These are phyloP conservation scores for Cyberlindnera nakhonratchasimensis DNA, from an alignment of 805 yeast species.

Conservation along the genomic window DNA sequence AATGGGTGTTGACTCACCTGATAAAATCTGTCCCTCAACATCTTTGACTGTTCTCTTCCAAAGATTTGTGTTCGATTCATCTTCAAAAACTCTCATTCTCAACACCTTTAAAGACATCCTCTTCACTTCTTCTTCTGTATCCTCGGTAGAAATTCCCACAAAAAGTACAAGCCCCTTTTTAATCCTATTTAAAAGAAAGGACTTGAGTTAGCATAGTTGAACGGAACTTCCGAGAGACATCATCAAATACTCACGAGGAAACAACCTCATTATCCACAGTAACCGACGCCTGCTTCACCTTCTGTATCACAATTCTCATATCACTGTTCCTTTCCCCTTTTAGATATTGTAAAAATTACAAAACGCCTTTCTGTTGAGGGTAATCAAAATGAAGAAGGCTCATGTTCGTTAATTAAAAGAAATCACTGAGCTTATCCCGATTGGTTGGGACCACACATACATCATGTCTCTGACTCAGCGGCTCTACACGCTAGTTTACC, in stretches of 20 bases:
- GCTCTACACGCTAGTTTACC: neutral
- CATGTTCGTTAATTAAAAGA: neutral
- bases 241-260: constrained; percentile 46
- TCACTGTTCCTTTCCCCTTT: neutral
- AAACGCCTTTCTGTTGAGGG: no score
- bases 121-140: constrained; percentile 69
- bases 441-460: neutral
- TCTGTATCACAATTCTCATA: constrained; percentile 90
- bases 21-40: constrained; percentile 62
- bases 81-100: constrained; percentile 71
- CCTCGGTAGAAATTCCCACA: constrained; percentile 80
- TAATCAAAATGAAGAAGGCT: no score
- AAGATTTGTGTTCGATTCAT: constrained; percentile 53
- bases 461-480: neutral
- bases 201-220: no score
- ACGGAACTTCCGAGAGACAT: neutral
- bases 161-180: constrained; percentile 72
- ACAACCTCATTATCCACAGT: constrained; percentile 69
- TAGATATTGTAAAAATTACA: no score
- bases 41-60: constrained; percentile 77
- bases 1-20: constrained; percentile 35
- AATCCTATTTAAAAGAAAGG: constrained; percentile 38
- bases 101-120: constrained; percentile 65
- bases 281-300: constrained; percentile 86
- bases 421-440: neutral